These are phyloP conservation scores for Plasmodium billcollinsi DNA, from an alignment of 169 alveolate genomes.

Conservation along the genomic window DNA sequence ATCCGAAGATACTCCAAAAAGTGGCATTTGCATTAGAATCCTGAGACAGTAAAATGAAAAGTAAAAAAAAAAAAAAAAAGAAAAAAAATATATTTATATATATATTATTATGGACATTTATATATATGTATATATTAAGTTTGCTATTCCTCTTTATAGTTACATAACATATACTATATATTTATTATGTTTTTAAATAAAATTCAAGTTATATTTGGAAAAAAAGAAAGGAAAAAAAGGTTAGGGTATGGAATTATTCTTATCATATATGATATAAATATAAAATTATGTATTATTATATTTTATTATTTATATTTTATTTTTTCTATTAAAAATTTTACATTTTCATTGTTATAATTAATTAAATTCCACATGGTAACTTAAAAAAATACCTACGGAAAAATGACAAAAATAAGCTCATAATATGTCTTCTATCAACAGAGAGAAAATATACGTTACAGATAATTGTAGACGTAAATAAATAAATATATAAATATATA, in stretches of 20 bases:
- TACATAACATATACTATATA: too few species aligned
- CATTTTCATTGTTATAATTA: constrained; percentile 33
- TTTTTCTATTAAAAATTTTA: background rate
- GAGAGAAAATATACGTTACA: too few species aligned
- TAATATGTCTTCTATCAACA: too few species aligned
- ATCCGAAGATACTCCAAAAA: constrained; percentile 69
- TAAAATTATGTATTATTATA: background rate
- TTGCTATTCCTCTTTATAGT: too few species aligned
- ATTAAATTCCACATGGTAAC: constrained; percentile 45
- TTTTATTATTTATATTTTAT: background rate
- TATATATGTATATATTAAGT: too few species aligned
- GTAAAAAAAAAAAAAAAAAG: background rate
- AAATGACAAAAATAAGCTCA: too few species aligned
- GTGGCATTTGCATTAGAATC: constrained; percentile 8
- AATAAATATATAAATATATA: too few species aligned
- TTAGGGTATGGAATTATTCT: background rate
- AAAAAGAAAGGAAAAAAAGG: background rate
- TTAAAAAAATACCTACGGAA: too few species aligned
- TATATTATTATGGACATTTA: too few species aligned
- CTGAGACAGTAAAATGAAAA: background rate
- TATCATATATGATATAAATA: background rate
- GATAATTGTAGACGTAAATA: too few species aligned
- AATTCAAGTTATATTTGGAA: background rate
- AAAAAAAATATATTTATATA: background rate
- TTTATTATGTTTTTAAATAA: too few species aligned